A percentile compares a stretch with the other conserved stretches of the same genome.
These are phyloP conservation scores for Sphaerulina vaccinii DNA, from an alignment of 2,329 filamentous ascomycete genomes.

Conservation along the genomic window DNA sequence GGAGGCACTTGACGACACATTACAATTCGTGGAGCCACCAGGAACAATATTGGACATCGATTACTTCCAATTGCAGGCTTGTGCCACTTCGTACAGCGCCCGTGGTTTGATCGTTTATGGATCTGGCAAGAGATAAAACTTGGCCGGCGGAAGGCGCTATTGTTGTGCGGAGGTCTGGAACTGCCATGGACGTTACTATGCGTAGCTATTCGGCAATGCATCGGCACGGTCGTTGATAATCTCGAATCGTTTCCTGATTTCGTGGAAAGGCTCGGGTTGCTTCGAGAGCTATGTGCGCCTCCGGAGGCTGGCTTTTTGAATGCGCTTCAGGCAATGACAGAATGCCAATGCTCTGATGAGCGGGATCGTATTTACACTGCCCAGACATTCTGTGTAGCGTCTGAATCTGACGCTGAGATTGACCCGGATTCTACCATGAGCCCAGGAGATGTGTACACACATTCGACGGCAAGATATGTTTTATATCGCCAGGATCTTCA, in stretches of 20 bases:
- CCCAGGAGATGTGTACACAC: not conserved
- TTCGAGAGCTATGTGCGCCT: not conserved
- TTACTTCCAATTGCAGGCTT: too few relatives aligned
- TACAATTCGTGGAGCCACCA: too few relatives aligned
- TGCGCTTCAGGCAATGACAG: not conserved
- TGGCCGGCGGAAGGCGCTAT: not conserved
- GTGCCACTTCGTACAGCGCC: too few relatives aligned
- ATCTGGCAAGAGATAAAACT: slow-evolving; percentile 2
- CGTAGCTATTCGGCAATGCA: not conserved
- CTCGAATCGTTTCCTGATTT: not conserved
- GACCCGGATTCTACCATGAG: not conserved
- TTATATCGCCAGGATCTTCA: not conserved
- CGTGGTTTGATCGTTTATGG: not conserved
- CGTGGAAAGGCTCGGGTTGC: not conserved
- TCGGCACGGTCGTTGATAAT: not conserved
- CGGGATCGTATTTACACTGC: not conserved
- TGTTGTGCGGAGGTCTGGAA: not conserved
- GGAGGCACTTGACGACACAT: too few relatives aligned
- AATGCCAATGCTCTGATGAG: not conserved
- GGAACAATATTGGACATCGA: too few relatives aligned
- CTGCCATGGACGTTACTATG: not conserved
- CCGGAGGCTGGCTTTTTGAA: not conserved
- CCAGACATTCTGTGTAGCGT: not conserved
- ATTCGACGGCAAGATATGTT: not conserved
- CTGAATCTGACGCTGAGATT: not conserved